Conservation (phyloP, 202 grass and related monocot genomes). For the Musa balbisiana region DNA sequence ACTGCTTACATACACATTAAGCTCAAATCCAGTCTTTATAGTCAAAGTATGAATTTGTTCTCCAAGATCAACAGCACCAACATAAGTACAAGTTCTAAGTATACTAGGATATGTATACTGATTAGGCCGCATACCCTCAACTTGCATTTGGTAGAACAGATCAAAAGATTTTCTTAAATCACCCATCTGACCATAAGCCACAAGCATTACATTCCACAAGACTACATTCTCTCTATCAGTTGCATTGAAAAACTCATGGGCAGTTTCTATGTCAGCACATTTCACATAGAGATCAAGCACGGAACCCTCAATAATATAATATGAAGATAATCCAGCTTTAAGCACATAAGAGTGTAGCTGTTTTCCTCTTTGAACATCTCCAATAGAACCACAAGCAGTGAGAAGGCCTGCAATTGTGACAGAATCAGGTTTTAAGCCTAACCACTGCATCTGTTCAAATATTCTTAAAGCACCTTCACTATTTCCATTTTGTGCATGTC, state of each 20-base stretch:
- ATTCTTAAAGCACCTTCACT: slow-evolving; percentile 33
- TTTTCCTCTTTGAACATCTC: slow-evolving; percentile 46
- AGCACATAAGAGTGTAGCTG: slow-evolving; percentile 47
- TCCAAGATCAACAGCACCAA: slow-evolving; percentile 42
- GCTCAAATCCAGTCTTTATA: slow-evolving; percentile 51
- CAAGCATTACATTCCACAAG: slow-evolving; percentile 72
- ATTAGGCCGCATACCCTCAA: slow-evolving; percentile 41
- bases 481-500: slow-evolving; percentile 49
- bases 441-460: slow-evolving; percentile 38
- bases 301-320: slow-evolving; percentile 72
- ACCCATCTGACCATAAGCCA: slow-evolving; percentile 52
- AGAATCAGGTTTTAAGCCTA: slow-evolving; percentile 42
- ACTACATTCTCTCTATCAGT: slow-evolving; percentile 54
- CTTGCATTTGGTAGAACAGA: slow-evolving; percentile 53
- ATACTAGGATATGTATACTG: slow-evolving; percentile 75
- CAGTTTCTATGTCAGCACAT: slow-evolving; percentile 39
- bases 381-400: slow-evolving; percentile 39
- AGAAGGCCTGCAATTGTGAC: slow-evolving; percentile 64
- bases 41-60: slow-evolving; percentile 59
- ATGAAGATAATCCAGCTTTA: slow-evolving; percentile 47
- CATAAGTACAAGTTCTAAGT: slow-evolving; percentile 51
- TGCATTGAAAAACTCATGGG: slow-evolving; percentile 41
- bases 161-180: slow-evolving; percentile 54
- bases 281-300: slow-evolving; percentile 70
- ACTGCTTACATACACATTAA: slow-evolving; percentile 61